Percentiles rank a stretch among this genome's conserved stretches.
Conservation (phyloP, 192 early-diverging fungal genomes). For the Podila epigama region DNA sequence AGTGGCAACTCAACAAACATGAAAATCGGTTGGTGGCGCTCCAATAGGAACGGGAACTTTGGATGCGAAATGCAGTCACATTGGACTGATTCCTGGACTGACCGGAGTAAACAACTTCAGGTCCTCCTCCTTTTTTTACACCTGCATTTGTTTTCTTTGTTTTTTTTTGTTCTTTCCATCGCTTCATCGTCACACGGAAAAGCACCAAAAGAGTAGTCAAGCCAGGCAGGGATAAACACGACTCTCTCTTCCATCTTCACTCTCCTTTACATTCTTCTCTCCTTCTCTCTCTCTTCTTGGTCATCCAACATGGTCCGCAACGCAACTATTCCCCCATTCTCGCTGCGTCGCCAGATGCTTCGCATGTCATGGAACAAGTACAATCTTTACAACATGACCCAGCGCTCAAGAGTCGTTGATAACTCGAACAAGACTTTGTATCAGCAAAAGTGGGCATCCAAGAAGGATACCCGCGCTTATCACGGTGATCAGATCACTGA, state of each 20-base stretch:
- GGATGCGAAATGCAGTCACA: not conserved
- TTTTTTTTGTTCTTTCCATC: too few relatives aligned
- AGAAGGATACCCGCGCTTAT: slow-evolving; percentile 91
- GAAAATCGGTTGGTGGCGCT: not conserved
- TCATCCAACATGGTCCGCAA: slow-evolving; percentile 38
- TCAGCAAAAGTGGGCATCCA: slow-evolving; percentile 95
- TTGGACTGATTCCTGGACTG: not conserved
- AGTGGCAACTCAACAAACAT: not conserved
- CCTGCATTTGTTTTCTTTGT: too few relatives aligned
- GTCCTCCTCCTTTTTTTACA: too few relatives aligned
- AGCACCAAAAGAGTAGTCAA: not conserved
- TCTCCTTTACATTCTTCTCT: not conserved
- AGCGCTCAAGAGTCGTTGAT: slow-evolving; percentile 60
- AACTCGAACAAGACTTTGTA: slow-evolving; percentile 74
- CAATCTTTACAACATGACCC: slow-evolving; percentile 87
- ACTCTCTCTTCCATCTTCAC: not conserved
- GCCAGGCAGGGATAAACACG: not conserved
- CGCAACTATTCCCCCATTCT: slow-evolving; percentile 43
- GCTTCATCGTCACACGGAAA: not conserved
- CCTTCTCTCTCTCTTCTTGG: not conserved
- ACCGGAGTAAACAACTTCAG: too few relatives aligned
- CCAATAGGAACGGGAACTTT: not conserved
- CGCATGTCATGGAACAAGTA: slow-evolving; percentile 96
- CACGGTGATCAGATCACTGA: slow-evolving; percentile 93
- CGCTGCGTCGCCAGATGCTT: slow-evolving; percentile 69